Evolutionary conservation across 805 yeast genomes (phyloP).

Genomic region (Ogataea trehalophila): DNA sequence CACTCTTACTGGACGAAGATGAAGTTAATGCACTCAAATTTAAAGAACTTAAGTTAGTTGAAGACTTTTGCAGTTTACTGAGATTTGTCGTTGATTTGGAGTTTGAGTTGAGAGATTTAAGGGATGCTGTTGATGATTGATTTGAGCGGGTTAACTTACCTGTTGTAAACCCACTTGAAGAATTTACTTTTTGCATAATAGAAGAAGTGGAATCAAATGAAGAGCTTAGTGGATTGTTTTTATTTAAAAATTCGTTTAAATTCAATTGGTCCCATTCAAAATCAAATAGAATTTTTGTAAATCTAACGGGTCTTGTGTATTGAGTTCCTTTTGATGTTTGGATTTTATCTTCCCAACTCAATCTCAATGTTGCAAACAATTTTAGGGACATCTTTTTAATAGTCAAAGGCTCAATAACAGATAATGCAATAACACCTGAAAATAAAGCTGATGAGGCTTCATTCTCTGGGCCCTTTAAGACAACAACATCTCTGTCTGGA

Average conservation of each 20-base stretch:
- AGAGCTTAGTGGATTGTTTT: conserved; percentile 15
- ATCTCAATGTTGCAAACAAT: conserved; percentile 59
- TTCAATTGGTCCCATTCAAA: conserved; percentile 73
- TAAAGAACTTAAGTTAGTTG: conserved; percentile 24
- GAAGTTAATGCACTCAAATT: conserved; percentile 13
- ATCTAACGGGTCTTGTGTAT: conserved; percentile 40
- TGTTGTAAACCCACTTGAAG: conserved; percentile 22
- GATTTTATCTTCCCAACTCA: conserved; percentile 58
- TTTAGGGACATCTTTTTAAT: conserved; percentile 61
- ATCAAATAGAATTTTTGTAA: conserved; percentile 65
- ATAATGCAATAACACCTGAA: conserved; percentile 72
- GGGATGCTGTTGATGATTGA: conserved; percentile 40
- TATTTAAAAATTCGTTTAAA: conserved; percentile 34
- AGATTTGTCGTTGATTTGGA: conserved; percentile 12
- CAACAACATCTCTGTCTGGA: conserved; percentile 70
- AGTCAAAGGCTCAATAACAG: conserved; percentile 69
- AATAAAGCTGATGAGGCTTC: conserved; percentile 76
- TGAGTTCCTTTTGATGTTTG: conserved; percentile 41
- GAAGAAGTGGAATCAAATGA: conserved; percentile 12
- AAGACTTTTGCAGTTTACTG: conserved; percentile 28
- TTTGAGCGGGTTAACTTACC: conserved; percentile 32
- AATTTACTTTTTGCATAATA: conserved; percentile 7
- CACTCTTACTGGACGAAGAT: conserved; percentile 13
- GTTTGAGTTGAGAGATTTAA: conserved; percentile 31
- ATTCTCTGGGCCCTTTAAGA: conserved; percentile 71